Evolutionary conservation across 2,329 filamentous ascomycete genomes (phyloP), one percentile per base, ranked within the genome.

Genomic region (Fusarium lateritium): DNA sequence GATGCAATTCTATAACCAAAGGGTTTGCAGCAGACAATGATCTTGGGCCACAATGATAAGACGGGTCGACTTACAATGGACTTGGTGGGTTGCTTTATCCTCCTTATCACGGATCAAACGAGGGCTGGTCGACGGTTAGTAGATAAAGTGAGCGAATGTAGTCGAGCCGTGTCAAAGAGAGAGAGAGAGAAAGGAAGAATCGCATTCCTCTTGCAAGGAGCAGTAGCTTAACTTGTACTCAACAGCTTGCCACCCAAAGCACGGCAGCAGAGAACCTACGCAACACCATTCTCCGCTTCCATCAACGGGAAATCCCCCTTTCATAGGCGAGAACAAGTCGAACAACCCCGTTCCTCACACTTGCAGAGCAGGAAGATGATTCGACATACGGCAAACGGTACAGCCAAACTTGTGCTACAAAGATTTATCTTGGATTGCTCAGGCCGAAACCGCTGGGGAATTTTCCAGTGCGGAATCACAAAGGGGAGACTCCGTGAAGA

Each of bases 331-430:
- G 53, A 21, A 46, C 51, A 60, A 47, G 46, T 42, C 14, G 36
- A 22, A 66, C 59, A 50, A 22, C 34, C 53, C 56, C 56, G 31
- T 59, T 38, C 28, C 28, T 58, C 24, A 34, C 40, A 52, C 55
- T 62, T 50, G 22, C 44, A 33, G n/a, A 17, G 10, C 24, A 28
- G 36, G 22, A 46, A 69, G 64, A 51, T 62, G 54, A 65, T 71
- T 69, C 65, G 73, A 67, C 52, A 34, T 55, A 31, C 54, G 31
- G 46, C 62, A 73, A 61, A 69, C 57, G 53, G 56, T 49, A 28
- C 50, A 42, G 57, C 40, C 65, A 71, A 63, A 55, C 65, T 55
- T 70, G 73, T 75, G 31, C 51, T 40, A 75, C 73, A 28, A 33
- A 42, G 44, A 56, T 59, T 46, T 60, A 57, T 50, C 49, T 54